Conservation (phyloP, 2,329 filamentous ascomycete genomes). For the Diaporthe sp. region DNA sequence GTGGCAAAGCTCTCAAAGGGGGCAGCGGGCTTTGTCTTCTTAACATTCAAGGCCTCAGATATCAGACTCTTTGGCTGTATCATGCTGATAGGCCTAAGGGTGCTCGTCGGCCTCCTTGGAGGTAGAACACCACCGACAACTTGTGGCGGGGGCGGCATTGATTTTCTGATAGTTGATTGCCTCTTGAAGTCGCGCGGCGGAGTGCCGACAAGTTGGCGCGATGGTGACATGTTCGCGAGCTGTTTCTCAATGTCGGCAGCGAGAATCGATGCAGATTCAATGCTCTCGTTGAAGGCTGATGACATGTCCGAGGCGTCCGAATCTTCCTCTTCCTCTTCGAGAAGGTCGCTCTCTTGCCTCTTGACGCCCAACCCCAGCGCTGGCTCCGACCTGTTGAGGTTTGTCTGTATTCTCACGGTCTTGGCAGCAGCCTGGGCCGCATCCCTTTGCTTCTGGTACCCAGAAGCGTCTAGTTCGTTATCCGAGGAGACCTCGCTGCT, state of each 20-base stretch:
- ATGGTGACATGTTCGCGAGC: constrained; percentile 60
- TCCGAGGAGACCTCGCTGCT: constrained; percentile 88
- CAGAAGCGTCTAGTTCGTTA: constrained; percentile 79
- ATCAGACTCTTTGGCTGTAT: constrained; percentile 78
- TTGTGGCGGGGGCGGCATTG: constrained; percentile 66
- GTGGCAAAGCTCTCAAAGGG: constrained; percentile 83
- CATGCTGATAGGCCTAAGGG: constrained; percentile 74
- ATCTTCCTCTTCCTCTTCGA: constrained; percentile 70
- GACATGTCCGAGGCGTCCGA: constrained; percentile 74
- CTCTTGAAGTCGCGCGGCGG: constrained; percentile 71
- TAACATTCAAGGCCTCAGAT: constrained; percentile 79
- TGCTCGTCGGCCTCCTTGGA: constrained; percentile 76
- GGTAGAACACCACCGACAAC: constrained; percentile 75
- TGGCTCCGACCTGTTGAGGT: constrained; percentile 63
- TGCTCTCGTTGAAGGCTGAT: constrained; percentile 74
- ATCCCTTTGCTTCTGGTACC: constrained; percentile 74
- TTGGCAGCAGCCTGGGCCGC: constrained; percentile 70
- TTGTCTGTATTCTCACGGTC: constrained; percentile 64
- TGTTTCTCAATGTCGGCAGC: constrained; percentile 72
- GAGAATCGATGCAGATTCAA: constrained; percentile 79
- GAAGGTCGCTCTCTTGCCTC: constrained; percentile 62
- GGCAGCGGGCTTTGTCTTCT: constrained; percentile 75
- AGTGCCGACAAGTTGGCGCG: constrained; percentile 72
- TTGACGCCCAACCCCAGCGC: constrained; percentile 52
- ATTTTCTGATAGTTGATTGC: constrained; percentile 74